phyloP scores from a whole-genome alignment of 352 stramenopile species.

The Pythium utonaiense region DNA sequence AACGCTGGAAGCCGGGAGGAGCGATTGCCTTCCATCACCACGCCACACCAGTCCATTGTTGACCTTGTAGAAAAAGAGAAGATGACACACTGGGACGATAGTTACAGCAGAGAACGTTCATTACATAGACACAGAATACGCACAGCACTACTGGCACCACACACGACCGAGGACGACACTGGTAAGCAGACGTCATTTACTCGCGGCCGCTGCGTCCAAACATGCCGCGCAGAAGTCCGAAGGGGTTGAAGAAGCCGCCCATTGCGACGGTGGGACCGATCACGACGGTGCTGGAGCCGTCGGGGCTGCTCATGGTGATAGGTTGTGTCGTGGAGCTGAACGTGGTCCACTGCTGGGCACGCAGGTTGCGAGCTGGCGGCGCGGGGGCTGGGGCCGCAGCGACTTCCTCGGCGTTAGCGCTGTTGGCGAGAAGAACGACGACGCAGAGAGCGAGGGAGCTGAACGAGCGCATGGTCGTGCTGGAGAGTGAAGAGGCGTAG shows the following conservation, averaged over 20 bases:
- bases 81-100: too few relatives aligned
- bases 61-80: too few relatives aligned
- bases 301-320: background rate
- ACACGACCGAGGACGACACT: background rate
- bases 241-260: background rate
- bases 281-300: background rate
- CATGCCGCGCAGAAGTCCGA: background rate
- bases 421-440: background rate
- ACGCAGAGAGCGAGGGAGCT: background rate
- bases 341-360: background rate
- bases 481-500: background rate
- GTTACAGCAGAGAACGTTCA: too few relatives aligned
- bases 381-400: background rate
- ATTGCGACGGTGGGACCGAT: background rate
- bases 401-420: background rate
- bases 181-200: background rate
- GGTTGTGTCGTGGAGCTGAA: background rate
- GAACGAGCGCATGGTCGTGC: background rate
- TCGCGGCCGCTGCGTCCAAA: background rate
- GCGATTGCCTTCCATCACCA: too few relatives aligned
- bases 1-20: too few relatives aligned
- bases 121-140: too few relatives aligned
- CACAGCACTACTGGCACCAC: too few relatives aligned
- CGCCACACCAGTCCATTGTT: too few relatives aligned
- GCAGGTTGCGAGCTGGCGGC: background rate